A percentile compares a stretch with the other conserved stretches of the same genome.
Conservation (phyloP, 1,284 basidiomycete species). For the Microbotryum saponariae region DNA sequence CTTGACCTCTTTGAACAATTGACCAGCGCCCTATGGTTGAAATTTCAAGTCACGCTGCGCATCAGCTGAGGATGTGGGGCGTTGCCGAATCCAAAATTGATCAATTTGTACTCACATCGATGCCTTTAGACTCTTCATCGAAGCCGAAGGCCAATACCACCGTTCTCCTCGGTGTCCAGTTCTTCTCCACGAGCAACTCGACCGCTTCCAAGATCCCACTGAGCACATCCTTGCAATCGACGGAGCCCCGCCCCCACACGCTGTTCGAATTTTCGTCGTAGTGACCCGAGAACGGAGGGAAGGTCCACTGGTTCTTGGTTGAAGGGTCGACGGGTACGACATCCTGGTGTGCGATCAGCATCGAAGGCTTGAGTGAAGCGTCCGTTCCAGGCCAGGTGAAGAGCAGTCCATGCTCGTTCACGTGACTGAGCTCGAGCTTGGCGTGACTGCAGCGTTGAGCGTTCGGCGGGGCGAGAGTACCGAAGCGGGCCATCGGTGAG, state of each 20-base stretch:
- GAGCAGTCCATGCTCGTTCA: slow-evolving; percentile 45
- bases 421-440: slow-evolving; percentile 39
- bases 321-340: slow-evolving; percentile 46
- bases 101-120: slow-evolving; percentile 36
- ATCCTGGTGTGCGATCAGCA: slow-evolving; percentile 43
- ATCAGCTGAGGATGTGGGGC: too few relatives aligned
- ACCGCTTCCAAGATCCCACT: slow-evolving; percentile 45
- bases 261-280: slow-evolving; percentile 42
- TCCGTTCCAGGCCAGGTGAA: slow-evolving; percentile 45
- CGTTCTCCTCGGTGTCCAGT: slow-evolving; percentile 42
- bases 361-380: slow-evolving; percentile 40
- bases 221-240: slow-evolving; percentile 45
- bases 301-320: slow-evolving; percentile 47
- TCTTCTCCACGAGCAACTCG: slow-evolving; percentile 46
- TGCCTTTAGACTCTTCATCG: slow-evolving; percentile 57
- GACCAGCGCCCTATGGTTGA: slow-evolving; percentile 45
- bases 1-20: slow-evolving; percentile 49
- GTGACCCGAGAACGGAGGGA: slow-evolving; percentile 47
- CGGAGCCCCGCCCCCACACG: slow-evolving; percentile 48
- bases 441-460: slow-evolving; percentile 35
- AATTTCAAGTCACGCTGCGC: too few relatives aligned
- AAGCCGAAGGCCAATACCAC: slow-evolving; percentile 60
- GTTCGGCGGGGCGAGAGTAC: background rate
- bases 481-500: too few relatives aligned
- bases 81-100: too few relatives aligned